These are phyloP conservation scores for Cytidiella melzeri DNA, from an alignment of 768 basidiomycete genomes.

Conservation along the genomic window DNA sequence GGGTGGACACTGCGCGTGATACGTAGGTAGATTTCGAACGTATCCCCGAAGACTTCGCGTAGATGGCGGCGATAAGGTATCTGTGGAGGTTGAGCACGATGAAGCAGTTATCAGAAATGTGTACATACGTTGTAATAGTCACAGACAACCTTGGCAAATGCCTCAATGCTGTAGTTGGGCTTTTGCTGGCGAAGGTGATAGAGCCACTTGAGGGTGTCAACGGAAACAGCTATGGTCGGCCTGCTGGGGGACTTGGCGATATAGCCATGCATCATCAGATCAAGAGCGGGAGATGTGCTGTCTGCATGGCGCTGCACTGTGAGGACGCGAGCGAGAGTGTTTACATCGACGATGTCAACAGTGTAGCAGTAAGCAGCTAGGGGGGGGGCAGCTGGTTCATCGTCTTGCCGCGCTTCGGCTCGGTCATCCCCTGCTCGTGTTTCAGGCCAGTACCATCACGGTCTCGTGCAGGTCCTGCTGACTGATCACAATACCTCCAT, in stretches of 20 bases:
- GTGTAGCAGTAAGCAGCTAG: no score
- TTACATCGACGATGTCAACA: no score
- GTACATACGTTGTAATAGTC: constrained; percentile 11
- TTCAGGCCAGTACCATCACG: no score
- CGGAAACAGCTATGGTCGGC: constrained; percentile 4
- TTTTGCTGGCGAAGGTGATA: constrained; percentile 4
- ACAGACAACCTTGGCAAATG: constrained; percentile 11
- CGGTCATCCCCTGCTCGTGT: not conserved
- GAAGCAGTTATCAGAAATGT: not conserved
- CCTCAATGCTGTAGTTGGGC: constrained; percentile 11
- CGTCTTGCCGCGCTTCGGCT: not conserved
- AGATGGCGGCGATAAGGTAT: constrained; percentile 21
- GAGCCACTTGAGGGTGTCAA: constrained; percentile 6
- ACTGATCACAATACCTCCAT: not conserved
- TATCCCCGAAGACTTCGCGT: constrained; percentile 22
- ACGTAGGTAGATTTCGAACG: constrained; percentile 31
- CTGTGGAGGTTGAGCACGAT: constrained; percentile 8
- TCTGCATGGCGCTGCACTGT: not conserved
- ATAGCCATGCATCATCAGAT: constrained; percentile 7
- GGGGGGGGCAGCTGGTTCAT: constrained; percentile 1
- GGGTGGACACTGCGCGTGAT: constrained; percentile 19
- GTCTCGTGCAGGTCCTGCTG: no score
- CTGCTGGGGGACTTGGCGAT: constrained; percentile 1
- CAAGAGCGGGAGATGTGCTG: constrained; percentile 8
- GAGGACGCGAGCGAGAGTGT: no score